Base-by-base conservation (phyloP, 306 rosid species). In the Glycine tomentella region DNA sequence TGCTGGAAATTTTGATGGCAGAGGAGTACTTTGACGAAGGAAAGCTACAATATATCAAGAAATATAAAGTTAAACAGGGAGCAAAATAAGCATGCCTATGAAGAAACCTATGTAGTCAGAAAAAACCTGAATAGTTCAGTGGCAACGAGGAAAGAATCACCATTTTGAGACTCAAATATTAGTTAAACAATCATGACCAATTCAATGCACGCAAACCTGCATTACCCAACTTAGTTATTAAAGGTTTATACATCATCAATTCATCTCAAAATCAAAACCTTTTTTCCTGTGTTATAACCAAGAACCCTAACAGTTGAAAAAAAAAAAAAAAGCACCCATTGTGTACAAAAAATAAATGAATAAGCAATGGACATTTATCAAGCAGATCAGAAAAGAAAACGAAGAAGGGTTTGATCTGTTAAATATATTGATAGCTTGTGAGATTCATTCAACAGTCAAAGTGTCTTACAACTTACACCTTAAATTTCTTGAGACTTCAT, bases 81-180 rank as follows among this genome's bases (percentile, higher is more conserved):
- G 33, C 14, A 64, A 81, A 78, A 74, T 25, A 74, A 62, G 59
- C 46, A 78, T 8, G 67, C 53, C 40, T 66, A 50, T 4, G 66
- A 20, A 49, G 48, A 63, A 72, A 78, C 50, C 66, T 6, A 70
- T 53, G 50, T 46, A 65, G 57, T 38, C 4, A 53, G 77, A 16
- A 59, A 46, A 34, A 74, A 87, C 90, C 90, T 84, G 90, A 83
- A 84, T 67, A 87, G 49, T 46, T 80, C 51, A 66, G 86, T 72
- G 79, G 80, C 8, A 79, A 46, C 10, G 7, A 73, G 62, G 86
- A 85, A 85, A 76, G 80, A 45, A 81, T 69, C 31, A 14, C 78
- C 97, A 90, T 92, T 45, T 79, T 80, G 66, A 17, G 85, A 46
- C 34, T 75, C 69, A 80, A 33, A 33, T 69, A 31, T 64, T 80